Evolutionary conservation across 2,329 filamentous ascomycete species (phyloP).

Genomic region (Phoma herbarum): DNA sequence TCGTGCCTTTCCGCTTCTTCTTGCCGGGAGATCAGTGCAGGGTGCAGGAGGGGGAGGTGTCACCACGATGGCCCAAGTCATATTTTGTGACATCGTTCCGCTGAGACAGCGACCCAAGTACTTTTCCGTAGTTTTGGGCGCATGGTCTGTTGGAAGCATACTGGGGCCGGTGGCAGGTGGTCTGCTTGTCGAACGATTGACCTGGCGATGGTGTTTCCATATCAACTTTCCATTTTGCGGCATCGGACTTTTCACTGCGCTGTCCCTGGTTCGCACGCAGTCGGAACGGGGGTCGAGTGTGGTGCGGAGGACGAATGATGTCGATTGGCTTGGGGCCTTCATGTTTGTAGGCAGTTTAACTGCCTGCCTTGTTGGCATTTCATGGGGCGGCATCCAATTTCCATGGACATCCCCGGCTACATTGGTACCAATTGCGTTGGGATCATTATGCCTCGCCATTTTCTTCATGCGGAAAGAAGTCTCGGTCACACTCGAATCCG

Average conservation of each 20-base stretch:
- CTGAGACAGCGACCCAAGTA: slow-evolving; percentile 52
- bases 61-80: slow-evolving; percentile 52
- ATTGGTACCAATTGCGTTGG: slow-evolving; percentile 44
- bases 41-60: slow-evolving; percentile 53
- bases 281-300: background rate
- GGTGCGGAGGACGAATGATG: background rate
- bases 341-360: slow-evolving; percentile 52
- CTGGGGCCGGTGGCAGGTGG: slow-evolving; percentile 52
- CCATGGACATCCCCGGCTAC: slow-evolving; percentile 52
- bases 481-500: too few species aligned
- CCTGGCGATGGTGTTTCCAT: too few species aligned
- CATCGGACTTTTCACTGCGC: background rate
- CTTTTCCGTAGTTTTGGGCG: slow-evolving; percentile 47
- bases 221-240: background rate
- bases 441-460: too few species aligned
- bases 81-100: slow-evolving; percentile 57
- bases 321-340: slow-evolving; percentile 37
- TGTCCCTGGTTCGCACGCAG: background rate
- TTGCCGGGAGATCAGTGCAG: background rate
- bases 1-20: background rate
- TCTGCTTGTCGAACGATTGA: background rate
- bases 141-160: slow-evolving; percentile 65
- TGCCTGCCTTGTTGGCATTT: slow-evolving; percentile 53
- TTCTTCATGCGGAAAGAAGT: too few species aligned
- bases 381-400: slow-evolving; percentile 54